Conservation (phyloP, 2,329 filamentous ascomycete genomes). For the Cladosporium sp. region DNA sequence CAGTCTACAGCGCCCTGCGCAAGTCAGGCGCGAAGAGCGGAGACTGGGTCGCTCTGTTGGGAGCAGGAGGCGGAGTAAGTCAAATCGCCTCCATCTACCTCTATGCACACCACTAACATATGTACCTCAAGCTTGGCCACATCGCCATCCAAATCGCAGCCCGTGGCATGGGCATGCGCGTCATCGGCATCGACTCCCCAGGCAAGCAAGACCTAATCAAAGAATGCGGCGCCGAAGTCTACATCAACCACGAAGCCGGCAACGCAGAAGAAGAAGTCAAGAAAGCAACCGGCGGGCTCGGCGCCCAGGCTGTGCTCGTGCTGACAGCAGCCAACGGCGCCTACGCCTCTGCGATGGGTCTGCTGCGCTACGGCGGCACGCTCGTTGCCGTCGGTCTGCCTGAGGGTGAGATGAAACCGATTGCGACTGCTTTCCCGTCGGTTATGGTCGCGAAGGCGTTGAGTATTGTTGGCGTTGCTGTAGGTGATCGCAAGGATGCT, state of each 20-base stretch:
- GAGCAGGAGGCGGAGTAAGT: constrained; percentile 32
- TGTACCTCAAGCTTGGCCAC: constrained; percentile 53
- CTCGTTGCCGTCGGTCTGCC: constrained; percentile 51
- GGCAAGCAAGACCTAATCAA: constrained; percentile 63
- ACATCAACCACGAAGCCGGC: constrained; percentile 62
- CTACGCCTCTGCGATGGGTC: constrained; percentile 43
- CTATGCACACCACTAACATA: not conserved
- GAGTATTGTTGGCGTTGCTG: constrained; percentile 48
- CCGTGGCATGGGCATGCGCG: constrained; percentile 62
- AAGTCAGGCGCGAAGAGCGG: constrained; percentile 61
- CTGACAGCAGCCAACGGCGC: constrained; percentile 50
- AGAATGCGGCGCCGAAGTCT: constrained; percentile 65
- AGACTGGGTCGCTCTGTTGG: constrained; percentile 58
- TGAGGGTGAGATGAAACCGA: constrained; percentile 48
- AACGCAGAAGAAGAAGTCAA: constrained; percentile 57
- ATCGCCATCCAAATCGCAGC: constrained; percentile 62
- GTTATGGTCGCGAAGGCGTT: constrained; percentile 45
- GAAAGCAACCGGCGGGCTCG: constrained; percentile 57
- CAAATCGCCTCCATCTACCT: not conserved
- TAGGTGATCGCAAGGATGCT: constrained; percentile 49
- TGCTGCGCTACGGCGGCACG: constrained; percentile 48
- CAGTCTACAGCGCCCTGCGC: constrained; percentile 65
- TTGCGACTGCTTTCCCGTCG: constrained; percentile 43
- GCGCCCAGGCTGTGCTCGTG: constrained; percentile 62
- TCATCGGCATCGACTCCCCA: constrained; percentile 66